These are phyloP conservation scores for Calonectria pseudoturangicola DNA, from an alignment of 2,329 filamentous ascomycete genomes.

Conservation along the genomic window DNA sequence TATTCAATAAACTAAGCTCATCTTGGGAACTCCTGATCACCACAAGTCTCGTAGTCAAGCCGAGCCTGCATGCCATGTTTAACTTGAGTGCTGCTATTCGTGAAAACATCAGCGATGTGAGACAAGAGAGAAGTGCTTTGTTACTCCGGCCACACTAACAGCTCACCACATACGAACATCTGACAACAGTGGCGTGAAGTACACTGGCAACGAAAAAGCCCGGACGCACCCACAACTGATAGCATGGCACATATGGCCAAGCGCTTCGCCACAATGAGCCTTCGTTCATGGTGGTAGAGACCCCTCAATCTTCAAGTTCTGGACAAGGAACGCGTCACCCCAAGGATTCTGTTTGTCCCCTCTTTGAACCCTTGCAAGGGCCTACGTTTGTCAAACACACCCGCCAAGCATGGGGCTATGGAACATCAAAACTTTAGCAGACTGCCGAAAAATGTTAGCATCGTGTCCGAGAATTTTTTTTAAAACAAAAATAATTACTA, in stretches of 20 bases:
- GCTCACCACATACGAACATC: neutral
- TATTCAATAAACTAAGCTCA: constrained; percentile 1
- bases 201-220: constrained; percentile 16
- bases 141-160: constrained; percentile 16
- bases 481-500: neutral
- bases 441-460: neutral
- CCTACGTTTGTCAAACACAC: constrained; percentile 3
- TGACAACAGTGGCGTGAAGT: constrained; percentile 15
- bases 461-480: neutral
- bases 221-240: constrained; percentile 26
- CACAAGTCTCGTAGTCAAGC: neutral
- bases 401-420: neutral
- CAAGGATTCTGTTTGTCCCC: neutral
- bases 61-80: neutral
- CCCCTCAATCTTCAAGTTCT: neutral
- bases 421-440: neutral
- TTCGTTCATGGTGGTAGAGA: constrained; percentile 8
- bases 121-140: neutral
- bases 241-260: constrained; percentile 18
- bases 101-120: constrained; percentile 11
- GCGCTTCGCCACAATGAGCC: constrained; percentile 37
- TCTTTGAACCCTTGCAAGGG: constrained; percentile 4
- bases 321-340: constrained; percentile 33
- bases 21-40: neutral
- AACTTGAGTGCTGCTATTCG: neutral